Percentiles rank a stretch among this genome's conserved stretches.
Evolutionary conservation across 306 rosid species (phyloP).

Genomic region (Sesbania bispinosa): DNA sequence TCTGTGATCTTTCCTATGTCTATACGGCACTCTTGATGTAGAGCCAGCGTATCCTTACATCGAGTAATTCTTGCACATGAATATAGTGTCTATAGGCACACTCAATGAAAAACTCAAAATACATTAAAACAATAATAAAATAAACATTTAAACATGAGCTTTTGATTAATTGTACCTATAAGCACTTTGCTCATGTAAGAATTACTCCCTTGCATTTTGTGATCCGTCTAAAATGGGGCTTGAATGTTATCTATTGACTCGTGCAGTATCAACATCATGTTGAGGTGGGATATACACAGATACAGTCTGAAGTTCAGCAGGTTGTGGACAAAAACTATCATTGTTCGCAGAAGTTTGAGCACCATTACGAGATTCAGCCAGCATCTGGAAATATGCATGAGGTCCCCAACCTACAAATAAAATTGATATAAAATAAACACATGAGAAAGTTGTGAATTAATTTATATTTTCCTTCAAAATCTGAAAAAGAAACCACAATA

Average conservation of each 20-base stretch:
- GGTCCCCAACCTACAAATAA: slow-evolving; percentile 63
- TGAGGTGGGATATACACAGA: slow-evolving; percentile 13
- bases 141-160: too few species aligned
- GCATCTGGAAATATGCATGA: slow-evolving; percentile 59
- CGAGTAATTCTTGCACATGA: too few species aligned
- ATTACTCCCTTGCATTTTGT: slow-evolving; percentile 23
- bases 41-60: too few species aligned
- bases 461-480: background rate
- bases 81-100: too few species aligned
- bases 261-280: background rate
- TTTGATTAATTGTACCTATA: too few species aligned
- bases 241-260: too few species aligned
- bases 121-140: too few species aligned
- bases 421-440: background rate
- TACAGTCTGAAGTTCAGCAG: slow-evolving; percentile 26
- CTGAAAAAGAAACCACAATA: background rate
- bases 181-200: too few species aligned
- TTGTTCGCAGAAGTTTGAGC: slow-evolving; percentile 13
- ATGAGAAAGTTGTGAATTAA: too few species aligned
- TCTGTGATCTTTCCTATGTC: too few species aligned
- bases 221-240: slow-evolving; percentile 32
- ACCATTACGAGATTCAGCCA: slow-evolving; percentile 33
- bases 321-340: slow-evolving; percentile 2
- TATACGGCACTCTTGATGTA: too few species aligned
- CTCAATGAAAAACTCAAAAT: too few species aligned